Evolutionary conservation across 2,329 filamentous ascomycete species (phyloP).

Genomic region (Aspergillus ochraceoroseus): DNA sequence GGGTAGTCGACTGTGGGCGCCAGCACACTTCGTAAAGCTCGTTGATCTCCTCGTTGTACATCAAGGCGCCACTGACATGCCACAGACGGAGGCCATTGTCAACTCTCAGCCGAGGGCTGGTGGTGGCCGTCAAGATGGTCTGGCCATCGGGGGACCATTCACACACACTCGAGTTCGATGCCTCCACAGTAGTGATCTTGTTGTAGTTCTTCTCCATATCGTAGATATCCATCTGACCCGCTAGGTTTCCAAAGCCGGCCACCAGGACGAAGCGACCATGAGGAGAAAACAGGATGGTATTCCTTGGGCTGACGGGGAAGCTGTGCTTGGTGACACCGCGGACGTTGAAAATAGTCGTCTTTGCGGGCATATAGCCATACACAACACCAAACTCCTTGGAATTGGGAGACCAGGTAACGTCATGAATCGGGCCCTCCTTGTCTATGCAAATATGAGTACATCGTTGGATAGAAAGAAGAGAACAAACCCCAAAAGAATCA

Average conservation of each 20-base stretch:
- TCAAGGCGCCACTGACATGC: slow-evolving; percentile 80
- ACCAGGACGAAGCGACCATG: slow-evolving; percentile 89
- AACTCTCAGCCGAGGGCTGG: slow-evolving; percentile 86
- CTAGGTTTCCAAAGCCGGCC: slow-evolving; percentile 94
- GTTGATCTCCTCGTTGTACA: slow-evolving; percentile 93
- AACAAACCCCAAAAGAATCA: too few relatives aligned
- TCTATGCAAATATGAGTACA: slow-evolving; percentile 48
- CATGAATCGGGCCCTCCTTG: slow-evolving; percentile 96
- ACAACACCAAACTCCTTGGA: slow-evolving; percentile 96
- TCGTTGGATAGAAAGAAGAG: neutral
- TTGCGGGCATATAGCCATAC: slow-evolving; percentile 98
- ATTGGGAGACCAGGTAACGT: slow-evolving; percentile 97
- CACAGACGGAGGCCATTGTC: slow-evolving; percentile 96
- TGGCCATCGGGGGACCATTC: slow-evolving; percentile 96
- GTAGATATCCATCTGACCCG: slow-evolving; percentile 96
- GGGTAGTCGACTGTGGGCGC: slow-evolving; percentile 67
- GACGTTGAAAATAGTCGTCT: slow-evolving; percentile 95
- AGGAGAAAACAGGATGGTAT: slow-evolving; percentile 92
- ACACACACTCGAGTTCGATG: slow-evolving; percentile 91
- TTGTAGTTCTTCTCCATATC: slow-evolving; percentile 89
- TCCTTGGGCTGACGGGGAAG: slow-evolving; percentile 82
- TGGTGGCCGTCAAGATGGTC: slow-evolving; percentile 96
- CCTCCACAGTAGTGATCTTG: slow-evolving; percentile 91
- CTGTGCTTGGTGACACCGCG: slow-evolving; percentile 76
- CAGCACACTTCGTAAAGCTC: slow-evolving; percentile 89